A percentile compares a stretch with the other conserved stretches of the same genome.
These are phyloP conservation scores for Cylindricascospora bacillispora DNA, from an alignment of 1,139 yeast genomes.

Conservation along the genomic window DNA sequence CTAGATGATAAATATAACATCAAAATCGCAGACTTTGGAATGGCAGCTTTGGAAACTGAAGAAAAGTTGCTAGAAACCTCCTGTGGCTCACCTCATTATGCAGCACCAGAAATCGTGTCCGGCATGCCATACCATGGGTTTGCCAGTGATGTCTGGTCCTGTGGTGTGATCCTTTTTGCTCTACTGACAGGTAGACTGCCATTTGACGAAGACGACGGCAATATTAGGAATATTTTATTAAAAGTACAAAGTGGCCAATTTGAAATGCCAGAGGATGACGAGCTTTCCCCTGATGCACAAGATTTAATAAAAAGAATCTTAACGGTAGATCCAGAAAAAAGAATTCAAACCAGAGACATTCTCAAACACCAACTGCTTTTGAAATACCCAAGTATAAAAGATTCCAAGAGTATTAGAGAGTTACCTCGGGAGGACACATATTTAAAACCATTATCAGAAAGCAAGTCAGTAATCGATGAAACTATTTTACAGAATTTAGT, in stretches of 20 bases:
- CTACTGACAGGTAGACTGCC: constrained; percentile 89
- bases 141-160: constrained; percentile 96
- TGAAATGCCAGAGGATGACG: constrained; percentile 65
- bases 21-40: constrained; percentile 96
- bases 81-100: constrained; percentile 98
- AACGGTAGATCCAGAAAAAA: constrained; percentile 60
- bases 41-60: constrained; percentile 95
- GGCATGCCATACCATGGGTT: constrained; percentile 94
- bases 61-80: constrained; percentile 82
- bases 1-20: constrained; percentile 79
- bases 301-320: constrained; percentile 64
- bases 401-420: constrained; percentile 33
- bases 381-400: constrained; percentile 38
- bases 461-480: constrained; percentile 37
- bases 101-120: constrained; percentile 94
- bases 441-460: constrained; percentile 36
- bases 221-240: constrained; percentile 68
- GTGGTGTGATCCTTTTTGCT: constrained; percentile 92
- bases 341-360: constrained; percentile 69
- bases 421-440: constrained; percentile 56
- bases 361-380: constrained; percentile 61
- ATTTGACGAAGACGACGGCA: constrained; percentile 75
- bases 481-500: constrained; percentile 56
- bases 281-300: constrained; percentile 50
- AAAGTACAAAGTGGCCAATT: constrained; percentile 88